Evolutionary conservation across 179 eudicot species (phyloP), one percentile per base, ranked within the genome.

Genomic region (Actinidia arguta): DNA sequence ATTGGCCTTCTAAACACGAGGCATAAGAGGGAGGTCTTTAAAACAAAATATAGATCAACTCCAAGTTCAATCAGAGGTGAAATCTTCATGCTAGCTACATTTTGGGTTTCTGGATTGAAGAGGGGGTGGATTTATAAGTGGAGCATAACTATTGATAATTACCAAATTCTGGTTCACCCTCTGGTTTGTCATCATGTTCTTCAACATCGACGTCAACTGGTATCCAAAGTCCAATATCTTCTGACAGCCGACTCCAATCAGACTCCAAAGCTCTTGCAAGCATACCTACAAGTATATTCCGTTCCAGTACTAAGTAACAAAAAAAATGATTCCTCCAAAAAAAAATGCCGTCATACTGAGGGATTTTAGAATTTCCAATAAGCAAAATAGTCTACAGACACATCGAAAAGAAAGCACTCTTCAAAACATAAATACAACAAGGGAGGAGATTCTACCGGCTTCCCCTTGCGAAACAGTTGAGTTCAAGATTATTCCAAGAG

Each of bases 131-230:
- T 56, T 55, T 75, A 18, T 36, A 3, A 11, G 54, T 2, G 46
- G 47, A 8, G 46, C 44, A 58, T 10, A 58, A 68, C n/a, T 14
- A 14, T 24, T 63, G n/a, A 11, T 10, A 4, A 50, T 87, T 96
- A 95, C 99, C 99, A 73, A 81, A 74, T 5, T 94, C 99, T 71
- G 85, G 86, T 71, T 85, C 88, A 25, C 91, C 93, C 78, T 93
- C 92, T 31, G 98, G 98, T 87, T 90, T 93, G 87, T 96, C 99
- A 75, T 92, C 88, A 73, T 92, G 93, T 85, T 91, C 98, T 83
- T 86, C 71, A 76, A 90, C 82, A 73, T 77, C 76, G 70, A 92
- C 36, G 55, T 85, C 84, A 76, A 89, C 84, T 22, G 98, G 99
- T 84, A 96, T 92, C 93, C 92, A 96, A 55, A 96, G 83, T 51